These are phyloP conservation scores for Amanita exitialis DNA, from an alignment of 768 basidiomycete genomes.

Conservation along the genomic window DNA sequence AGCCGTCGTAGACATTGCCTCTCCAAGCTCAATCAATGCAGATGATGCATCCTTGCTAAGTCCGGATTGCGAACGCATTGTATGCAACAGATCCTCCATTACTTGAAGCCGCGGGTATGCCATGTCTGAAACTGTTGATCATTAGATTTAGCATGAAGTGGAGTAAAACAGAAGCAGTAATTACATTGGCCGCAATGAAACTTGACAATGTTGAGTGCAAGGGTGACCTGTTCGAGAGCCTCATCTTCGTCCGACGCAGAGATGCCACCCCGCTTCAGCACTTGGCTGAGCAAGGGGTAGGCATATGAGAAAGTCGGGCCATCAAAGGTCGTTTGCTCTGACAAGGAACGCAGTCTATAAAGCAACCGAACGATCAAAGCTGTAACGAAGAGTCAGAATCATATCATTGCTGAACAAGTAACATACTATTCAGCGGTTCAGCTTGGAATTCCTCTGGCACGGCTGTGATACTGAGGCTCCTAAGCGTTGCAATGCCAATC, in stretches of 20 bases:
- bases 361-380: constrained; percentile 78
- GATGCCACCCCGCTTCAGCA: constrained; percentile 64
- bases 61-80: constrained; percentile 69
- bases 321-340: constrained; percentile 78
- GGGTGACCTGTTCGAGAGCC: constrained; percentile 65
- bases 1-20: constrained; percentile 62
- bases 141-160: neutral
- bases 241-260: constrained; percentile 59
- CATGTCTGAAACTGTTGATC: constrained; percentile 48
- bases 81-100: constrained; percentile 58
- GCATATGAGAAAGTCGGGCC: constrained; percentile 78
- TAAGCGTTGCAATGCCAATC: constrained; percentile 77
- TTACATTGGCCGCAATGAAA: constrained; percentile 68
- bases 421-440: constrained; percentile 59
- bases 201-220: constrained; percentile 60
- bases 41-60: constrained; percentile 79
- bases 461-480: constrained; percentile 53
- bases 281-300: constrained; percentile 62
- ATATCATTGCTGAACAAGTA: neutral
- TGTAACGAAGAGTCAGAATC: constrained; percentile 18
- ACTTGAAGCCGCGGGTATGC: constrained; percentile 68
- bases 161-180: constrained; percentile 15
- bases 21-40: constrained; percentile 70
- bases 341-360: constrained; percentile 70
- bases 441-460: constrained; percentile 65